Evolutionary conservation across 1,284 basidiomycete species (phyloP).

Genomic region (Papiliotrema fonsecae): DNA sequence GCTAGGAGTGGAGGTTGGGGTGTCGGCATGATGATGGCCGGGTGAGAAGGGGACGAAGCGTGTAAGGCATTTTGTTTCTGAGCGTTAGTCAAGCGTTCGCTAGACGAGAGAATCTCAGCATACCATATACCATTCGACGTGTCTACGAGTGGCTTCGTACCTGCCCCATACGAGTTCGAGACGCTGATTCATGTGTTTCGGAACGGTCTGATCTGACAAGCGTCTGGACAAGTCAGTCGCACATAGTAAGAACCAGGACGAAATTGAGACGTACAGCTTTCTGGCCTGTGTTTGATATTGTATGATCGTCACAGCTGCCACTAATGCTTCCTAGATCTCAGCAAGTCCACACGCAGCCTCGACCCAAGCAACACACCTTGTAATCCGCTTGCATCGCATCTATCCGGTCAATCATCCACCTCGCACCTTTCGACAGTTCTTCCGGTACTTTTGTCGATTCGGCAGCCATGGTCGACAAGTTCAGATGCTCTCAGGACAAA

Average conservation of each 20-base stretch:
- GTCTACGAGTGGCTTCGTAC: slow-evolving; percentile 25
- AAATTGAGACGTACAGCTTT: slow-evolving; percentile 16
- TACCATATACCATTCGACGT: slow-evolving; percentile 32
- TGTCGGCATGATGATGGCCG: slow-evolving; percentile 11
- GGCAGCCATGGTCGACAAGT: background rate
- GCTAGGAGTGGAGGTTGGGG: slow-evolving; percentile 8
- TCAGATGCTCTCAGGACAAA: no score
- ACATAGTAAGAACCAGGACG: background rate
- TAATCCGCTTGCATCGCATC: slow-evolving; percentile 24
- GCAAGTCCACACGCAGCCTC: background rate
- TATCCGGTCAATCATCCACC: slow-evolving; percentile 24
- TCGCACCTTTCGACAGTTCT: slow-evolving; percentile 17
- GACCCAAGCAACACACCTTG: slow-evolving; percentile 14
- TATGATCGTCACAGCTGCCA: slow-evolving; percentile 24
- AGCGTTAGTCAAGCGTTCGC: slow-evolving; percentile 10
- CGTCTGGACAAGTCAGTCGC: background rate
- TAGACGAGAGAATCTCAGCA: no score
- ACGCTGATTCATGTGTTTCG: slow-evolving; percentile 17
- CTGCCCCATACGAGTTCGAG: slow-evolving; percentile 23
- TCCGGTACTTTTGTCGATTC: background rate
- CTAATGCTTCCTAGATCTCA: slow-evolving; percentile 21
- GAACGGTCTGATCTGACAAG: background rate
- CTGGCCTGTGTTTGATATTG: slow-evolving; percentile 22
- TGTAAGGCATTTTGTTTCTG: slow-evolving; percentile 16
- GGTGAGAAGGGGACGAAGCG: slow-evolving; percentile 15